Conservation (phyloP, 2,329 filamentous ascomycete genomes). For the Teratosphaeria epicoccoides region DNA sequence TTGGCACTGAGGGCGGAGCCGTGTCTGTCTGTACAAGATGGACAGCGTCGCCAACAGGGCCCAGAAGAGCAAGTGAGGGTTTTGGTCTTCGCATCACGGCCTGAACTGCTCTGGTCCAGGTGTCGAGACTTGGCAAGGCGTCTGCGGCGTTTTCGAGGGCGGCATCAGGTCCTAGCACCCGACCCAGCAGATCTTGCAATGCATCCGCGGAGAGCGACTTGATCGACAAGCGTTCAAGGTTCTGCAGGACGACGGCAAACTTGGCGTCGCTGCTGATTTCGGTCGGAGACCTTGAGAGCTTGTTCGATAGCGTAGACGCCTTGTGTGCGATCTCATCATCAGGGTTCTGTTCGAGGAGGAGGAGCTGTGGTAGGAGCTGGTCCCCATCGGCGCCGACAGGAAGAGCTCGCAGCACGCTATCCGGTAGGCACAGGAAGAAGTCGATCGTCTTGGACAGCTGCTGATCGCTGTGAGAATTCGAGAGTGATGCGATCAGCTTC, state of each 20-base stretch:
- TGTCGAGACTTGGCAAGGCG: constrained; percentile 26
- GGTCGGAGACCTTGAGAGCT: constrained; percentile 11
- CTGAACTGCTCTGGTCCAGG: constrained; percentile 56
- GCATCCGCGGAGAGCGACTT: constrained; percentile 42
- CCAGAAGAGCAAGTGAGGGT: constrained; percentile 62
- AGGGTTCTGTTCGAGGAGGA: constrained; percentile 44
- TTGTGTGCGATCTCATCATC: constrained; percentile 41
- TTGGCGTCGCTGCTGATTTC: constrained; percentile 11
- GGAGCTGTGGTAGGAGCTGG: constrained; percentile 40
- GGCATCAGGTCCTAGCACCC: constrained; percentile 31
- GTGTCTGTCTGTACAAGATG: constrained; percentile 44
- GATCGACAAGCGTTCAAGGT: constrained; percentile 35
- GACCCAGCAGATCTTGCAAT: constrained; percentile 44
- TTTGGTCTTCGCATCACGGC: constrained; percentile 47
- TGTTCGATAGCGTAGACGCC: constrained; percentile 26
- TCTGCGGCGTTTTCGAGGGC: constrained; percentile 10
- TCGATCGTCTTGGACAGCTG: constrained; percentile 24
- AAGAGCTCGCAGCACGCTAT: constrained; percentile 34
- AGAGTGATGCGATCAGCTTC: constrained; percentile 29
- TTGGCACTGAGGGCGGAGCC: constrained; percentile 11
- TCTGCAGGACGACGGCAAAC: constrained; percentile 44
- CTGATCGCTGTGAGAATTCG: constrained; percentile 19
- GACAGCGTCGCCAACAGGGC: constrained; percentile 58
- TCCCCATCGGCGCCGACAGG: constrained; percentile 37
- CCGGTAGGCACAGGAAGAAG: constrained; percentile 25